phyloP scores from a whole-genome alignment of 306 rosid species.

The Acacia confusa region DNA sequence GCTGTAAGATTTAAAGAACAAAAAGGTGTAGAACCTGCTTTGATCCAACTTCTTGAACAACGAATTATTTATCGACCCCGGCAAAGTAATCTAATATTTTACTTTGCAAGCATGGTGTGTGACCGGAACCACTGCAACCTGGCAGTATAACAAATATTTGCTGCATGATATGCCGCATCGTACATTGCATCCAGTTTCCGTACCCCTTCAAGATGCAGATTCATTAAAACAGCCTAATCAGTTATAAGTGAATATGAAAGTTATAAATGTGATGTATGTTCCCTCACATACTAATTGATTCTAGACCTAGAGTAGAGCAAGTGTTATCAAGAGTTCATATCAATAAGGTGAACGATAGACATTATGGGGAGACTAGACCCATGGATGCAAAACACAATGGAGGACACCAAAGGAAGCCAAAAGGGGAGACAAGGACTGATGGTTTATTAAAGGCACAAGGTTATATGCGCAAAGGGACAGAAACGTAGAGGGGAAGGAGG shows the following conservation, averaged over 20 bases:
- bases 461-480: not conserved
- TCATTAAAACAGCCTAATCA: constrained; percentile 23
- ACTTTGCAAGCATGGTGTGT: constrained; percentile 77
- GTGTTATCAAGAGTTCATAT: not conserved
- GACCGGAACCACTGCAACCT: constrained; percentile 65
- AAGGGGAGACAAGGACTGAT: not conserved
- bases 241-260: not conserved
- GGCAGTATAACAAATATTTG: constrained; percentile 58
- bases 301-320: not conserved
- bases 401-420: too few species aligned
- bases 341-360: constrained; percentile 23
- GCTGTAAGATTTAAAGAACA: not conserved
- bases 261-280: not conserved
- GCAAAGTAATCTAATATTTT: constrained; percentile 70
- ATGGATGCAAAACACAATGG: not conserved
- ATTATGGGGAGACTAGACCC: not conserved
- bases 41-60: constrained; percentile 60
- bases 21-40: constrained; percentile 63
- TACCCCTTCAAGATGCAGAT: constrained; percentile 53
- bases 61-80: constrained; percentile 48
- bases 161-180: constrained; percentile 68
- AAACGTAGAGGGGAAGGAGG: not conserved
- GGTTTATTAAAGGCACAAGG: not conserved
- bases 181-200: constrained; percentile 79
- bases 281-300: not conserved